phyloP scores from a whole-genome alignment of 345 rosid species.

The Boechera divaricarpa region DNA sequence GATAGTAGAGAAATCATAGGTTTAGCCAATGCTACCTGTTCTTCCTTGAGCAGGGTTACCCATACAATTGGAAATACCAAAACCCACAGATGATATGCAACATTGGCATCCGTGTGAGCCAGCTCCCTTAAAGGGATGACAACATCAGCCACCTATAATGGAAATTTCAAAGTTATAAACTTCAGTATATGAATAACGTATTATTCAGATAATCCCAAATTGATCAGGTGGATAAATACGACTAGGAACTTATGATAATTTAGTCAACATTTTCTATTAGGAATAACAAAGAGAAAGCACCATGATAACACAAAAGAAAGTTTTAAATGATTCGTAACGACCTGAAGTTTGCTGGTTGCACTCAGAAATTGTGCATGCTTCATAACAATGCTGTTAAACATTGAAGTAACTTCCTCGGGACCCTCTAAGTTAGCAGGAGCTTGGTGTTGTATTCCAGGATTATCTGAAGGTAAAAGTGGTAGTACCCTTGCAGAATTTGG shows the following conservation, averaged over 20 bases:
- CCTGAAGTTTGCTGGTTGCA: conserved; percentile 93
- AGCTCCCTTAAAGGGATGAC: conserved; percentile 90
- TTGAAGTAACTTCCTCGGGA: conserved; percentile 71
- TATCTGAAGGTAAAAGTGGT: conserved; percentile 69
- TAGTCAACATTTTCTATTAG: conserved; percentile 26
- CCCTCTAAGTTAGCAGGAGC: conserved; percentile 65
- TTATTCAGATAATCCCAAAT: conserved; percentile 15
- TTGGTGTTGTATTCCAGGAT: conserved; percentile 63
- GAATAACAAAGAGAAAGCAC: conserved; percentile 28
- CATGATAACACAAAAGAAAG: conserved; percentile 12
- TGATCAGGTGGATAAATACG: conserved; percentile 16
- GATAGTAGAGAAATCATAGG: conserved; percentile 87
- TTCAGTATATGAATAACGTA: conserved; percentile 6
- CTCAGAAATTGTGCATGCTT: conserved; percentile 91
- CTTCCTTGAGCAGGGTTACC: conserved; percentile 90
- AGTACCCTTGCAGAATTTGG: conserved; percentile 93
- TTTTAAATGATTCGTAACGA: conserved; percentile 36
- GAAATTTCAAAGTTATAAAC: conserved; percentile 12
- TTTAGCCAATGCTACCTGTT: conserved; percentile 84
- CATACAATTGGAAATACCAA: conserved; percentile 98
- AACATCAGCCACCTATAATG: conserved; percentile 82
- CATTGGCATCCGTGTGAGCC: conserved; percentile 94
- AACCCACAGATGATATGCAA: conserved; percentile 98
- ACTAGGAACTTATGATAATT: neutral
- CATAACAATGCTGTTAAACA: conserved; percentile 78